Evolutionary conservation across 2,329 filamentous ascomycete species (phyloP).

Genomic region (Hortaea sp.): DNA sequence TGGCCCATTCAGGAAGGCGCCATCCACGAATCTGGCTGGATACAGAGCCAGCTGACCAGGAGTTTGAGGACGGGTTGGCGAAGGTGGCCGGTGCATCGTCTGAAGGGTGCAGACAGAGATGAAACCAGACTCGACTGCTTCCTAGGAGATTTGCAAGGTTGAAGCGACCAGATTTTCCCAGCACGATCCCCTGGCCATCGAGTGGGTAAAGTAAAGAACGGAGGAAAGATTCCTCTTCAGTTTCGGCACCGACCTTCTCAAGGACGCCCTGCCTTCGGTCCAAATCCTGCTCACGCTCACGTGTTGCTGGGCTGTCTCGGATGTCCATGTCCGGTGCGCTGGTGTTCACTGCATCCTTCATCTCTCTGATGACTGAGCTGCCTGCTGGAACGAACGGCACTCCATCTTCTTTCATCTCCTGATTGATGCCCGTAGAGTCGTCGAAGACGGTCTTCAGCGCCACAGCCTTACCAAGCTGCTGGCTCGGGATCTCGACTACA

Average conservation of each 20-base stretch:
- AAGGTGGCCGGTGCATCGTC: constrained; percentile 71
- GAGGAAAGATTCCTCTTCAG: constrained; percentile 73
- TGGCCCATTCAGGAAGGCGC: constrained; percentile 93
- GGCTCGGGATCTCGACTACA: constrained; percentile 73
- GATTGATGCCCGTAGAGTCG: constrained; percentile 82
- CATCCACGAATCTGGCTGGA: constrained; percentile 88
- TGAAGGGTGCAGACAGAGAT: constrained; percentile 81
- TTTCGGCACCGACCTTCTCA: constrained; percentile 75
- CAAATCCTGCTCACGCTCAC: constrained; percentile 65
- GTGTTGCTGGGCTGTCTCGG: constrained; percentile 53
- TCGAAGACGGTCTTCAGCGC: constrained; percentile 87
- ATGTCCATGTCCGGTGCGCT: constrained; percentile 72
- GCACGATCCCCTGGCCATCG: constrained; percentile 64
- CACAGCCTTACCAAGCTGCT: constrained; percentile 74
- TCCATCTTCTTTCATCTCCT: constrained; percentile 94
- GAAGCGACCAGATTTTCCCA: constrained; percentile 69
- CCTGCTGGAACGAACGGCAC: constrained; percentile 63
- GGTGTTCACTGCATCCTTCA: constrained; percentile 69
- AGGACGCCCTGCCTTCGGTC: constrained; percentile 76
- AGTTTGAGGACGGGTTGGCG: constrained; percentile 58
- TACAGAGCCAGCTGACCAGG: constrained; percentile 87
- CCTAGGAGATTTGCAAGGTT: constrained; percentile 65
- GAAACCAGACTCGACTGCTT: constrained; percentile 90
- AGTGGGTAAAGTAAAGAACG: constrained; percentile 72
- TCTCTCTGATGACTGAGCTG: constrained; percentile 77